phyloP scores from a whole-genome alignment of 2,329 filamentous ascomycete genomes.

The Shiraia sp. region DNA sequence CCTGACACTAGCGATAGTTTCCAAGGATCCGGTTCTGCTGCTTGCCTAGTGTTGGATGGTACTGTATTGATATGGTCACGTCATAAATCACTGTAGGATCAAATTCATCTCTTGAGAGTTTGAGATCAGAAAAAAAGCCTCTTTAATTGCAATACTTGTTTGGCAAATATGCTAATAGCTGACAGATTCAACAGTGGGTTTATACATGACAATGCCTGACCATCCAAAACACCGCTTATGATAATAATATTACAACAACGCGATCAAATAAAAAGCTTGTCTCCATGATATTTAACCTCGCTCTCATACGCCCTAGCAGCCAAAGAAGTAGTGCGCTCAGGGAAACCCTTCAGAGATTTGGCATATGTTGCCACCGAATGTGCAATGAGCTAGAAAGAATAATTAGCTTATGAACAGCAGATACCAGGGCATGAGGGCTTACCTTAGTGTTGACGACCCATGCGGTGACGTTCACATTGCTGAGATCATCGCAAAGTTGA shows the following conservation, averaged over 20 bases:
- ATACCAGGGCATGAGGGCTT: neutral
- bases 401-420: slow-evolving; percentile 3
- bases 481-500: slow-evolving; percentile 43
- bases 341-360: slow-evolving; percentile 40
- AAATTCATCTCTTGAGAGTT: too few species aligned
- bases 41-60: too few species aligned
- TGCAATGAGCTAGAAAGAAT: slow-evolving; percentile 34
- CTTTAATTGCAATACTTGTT: too few species aligned
- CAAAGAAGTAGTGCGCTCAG: slow-evolving; percentile 27
- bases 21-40: too few species aligned
- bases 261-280: slow-evolving; percentile 35
- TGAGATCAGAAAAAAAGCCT: too few species aligned
- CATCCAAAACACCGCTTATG: too few species aligned
- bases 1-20: too few species aligned
- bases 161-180: too few species aligned
- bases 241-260: neutral
- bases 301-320: slow-evolving; percentile 24
- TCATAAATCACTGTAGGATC: too few species aligned
- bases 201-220: too few species aligned
- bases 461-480: slow-evolving; percentile 45
- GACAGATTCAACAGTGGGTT: too few species aligned
- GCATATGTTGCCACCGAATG: slow-evolving; percentile 45
- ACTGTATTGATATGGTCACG: too few species aligned
- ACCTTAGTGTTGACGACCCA: slow-evolving; percentile 46
- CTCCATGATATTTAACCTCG: slow-evolving; percentile 37